Conservation (phyloP, 208 protist species). For the Trypanosoma mega region DNA sequence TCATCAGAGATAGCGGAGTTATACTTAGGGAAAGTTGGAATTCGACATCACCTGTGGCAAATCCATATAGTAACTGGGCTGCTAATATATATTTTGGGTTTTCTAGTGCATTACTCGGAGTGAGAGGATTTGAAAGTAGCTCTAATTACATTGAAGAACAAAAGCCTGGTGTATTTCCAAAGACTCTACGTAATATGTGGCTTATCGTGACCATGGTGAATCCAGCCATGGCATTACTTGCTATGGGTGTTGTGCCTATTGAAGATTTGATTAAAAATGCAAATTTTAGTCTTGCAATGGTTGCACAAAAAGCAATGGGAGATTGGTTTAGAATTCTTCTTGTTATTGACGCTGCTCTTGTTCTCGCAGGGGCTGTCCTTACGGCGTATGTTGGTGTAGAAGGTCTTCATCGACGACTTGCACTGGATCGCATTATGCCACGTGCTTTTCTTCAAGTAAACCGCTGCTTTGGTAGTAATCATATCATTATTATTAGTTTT, state of each 20-base stretch:
- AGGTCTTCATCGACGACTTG: conserved; percentile 29
- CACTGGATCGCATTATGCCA: conserved; percentile 59
- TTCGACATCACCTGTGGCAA: conserved; percentile 7
- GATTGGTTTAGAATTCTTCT: conserved; percentile 33
- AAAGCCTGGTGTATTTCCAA: conserved; percentile 69
- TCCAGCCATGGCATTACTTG: conserved; percentile 45
- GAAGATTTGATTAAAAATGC: conserved; percentile 12
- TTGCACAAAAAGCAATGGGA: conserved; percentile 18
- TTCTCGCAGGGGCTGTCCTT: conserved; percentile 75
- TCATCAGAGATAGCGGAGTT: neutral
- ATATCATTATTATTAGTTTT: conserved; percentile 48
- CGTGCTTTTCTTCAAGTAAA: conserved; percentile 31
- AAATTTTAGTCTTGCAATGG: conserved; percentile 14
- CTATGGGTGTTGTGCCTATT: conserved; percentile 27
- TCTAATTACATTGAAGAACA: conserved; percentile 89
- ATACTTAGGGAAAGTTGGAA: conserved; percentile 11
- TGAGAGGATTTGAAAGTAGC: conserved; percentile 88
- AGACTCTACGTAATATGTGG: conserved; percentile 88
- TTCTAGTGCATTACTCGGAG: conserved; percentile 67
- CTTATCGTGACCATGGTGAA: conserved; percentile 59
- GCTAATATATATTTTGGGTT: conserved; percentile 75
- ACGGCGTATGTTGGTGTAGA: conserved; percentile 72
- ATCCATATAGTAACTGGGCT: conserved; percentile 12
- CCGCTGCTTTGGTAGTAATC: conserved; percentile 23
- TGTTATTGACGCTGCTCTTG: conserved; percentile 60